A percentile compares a stretch with the other conserved stretches of the same genome.
Conservation (phyloP, 2,329 filamentous ascomycete species). For the Botrytis cinerea region DNA sequence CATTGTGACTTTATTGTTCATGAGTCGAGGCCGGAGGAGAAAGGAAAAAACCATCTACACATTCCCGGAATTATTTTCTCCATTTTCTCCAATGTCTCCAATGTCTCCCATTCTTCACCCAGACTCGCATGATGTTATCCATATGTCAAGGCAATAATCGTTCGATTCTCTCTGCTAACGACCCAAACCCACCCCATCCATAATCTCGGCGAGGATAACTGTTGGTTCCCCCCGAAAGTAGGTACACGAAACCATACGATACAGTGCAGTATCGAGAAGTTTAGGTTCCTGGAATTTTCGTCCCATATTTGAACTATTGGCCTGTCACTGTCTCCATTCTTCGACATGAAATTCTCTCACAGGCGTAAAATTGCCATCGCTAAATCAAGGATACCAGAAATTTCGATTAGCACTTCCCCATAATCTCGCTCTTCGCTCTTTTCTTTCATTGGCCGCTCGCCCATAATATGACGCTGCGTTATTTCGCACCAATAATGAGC, state of each 20-base stretch:
- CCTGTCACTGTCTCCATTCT: not conserved
- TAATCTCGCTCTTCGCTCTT: slow-evolving; percentile 20
- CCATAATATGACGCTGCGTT: slow-evolving; percentile 11
- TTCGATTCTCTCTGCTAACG: not conserved
- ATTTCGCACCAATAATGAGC: slow-evolving; percentile 20
- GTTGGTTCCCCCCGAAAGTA: slow-evolving; percentile 9
- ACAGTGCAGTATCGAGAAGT: not conserved
- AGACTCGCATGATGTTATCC: slow-evolving; percentile 2
- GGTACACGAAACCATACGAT: not conserved
- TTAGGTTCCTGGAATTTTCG: not conserved
- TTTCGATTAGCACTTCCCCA: slow-evolving; percentile 2
- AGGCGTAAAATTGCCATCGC: slow-evolving; percentile 1
- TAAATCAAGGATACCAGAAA: slow-evolving; percentile 1
- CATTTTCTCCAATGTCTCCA: not conserved
- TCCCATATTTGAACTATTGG: not conserved
- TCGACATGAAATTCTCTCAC: not conserved
- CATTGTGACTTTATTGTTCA: not conserved
- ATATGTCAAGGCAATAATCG: not conserved
- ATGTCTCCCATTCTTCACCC: slow-evolving; percentile 2
- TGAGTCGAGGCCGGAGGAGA: not conserved
- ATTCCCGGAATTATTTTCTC: slow-evolving; percentile 4
- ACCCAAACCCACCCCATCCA: not conserved
- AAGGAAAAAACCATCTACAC: not conserved
- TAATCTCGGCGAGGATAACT: slow-evolving; percentile 15
- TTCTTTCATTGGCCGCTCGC: slow-evolving; percentile 10